Percentiles rank a stretch among this genome's conserved stretches.
Evolutionary conservation across 148 eudicot genomes (phyloP).

Genomic region (Chenopodium formosanum): DNA sequence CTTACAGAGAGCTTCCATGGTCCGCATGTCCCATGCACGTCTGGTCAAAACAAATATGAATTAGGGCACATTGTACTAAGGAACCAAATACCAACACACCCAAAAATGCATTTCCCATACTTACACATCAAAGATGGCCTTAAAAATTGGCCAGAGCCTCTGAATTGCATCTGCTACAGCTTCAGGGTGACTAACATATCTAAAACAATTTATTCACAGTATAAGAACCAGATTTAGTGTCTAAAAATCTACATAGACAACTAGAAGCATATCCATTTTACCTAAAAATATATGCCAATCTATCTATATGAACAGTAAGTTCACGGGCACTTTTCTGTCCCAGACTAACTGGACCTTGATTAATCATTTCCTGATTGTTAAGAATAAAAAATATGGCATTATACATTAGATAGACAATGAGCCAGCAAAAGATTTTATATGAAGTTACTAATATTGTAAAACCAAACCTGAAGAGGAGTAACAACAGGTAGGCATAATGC

Average conservation of each 20-base stretch:
- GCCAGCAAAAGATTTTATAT: not conserved
- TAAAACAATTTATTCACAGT: slow-evolving; percentile 29
- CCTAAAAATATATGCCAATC: slow-evolving; percentile 98
- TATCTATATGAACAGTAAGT: slow-evolving; percentile 94
- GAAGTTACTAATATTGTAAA: not conserved
- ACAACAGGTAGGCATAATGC: slow-evolving; percentile 91
- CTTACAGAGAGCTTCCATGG: slow-evolving; percentile 98
- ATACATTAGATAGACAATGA: not conserved
- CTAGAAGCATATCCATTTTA: slow-evolving; percentile 24
- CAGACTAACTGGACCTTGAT: slow-evolving; percentile 79
- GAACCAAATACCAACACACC: not conserved
- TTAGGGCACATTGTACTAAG: not conserved
- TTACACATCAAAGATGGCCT: slow-evolving; percentile 91
- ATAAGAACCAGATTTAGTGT: not conserved
- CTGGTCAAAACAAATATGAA: slow-evolving; percentile 35
- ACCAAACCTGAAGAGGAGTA: slow-evolving; percentile 78
- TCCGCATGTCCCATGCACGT: slow-evolving; percentile 99
- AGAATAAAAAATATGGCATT: not conserved
- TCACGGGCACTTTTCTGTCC: slow-evolving; percentile 89
- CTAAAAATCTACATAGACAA: not conserved
- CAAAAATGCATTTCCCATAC: slow-evolving; percentile 19
- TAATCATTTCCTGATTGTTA: slow-evolving; percentile 71
- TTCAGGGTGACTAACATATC: slow-evolving; percentile 93
- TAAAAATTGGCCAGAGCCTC: slow-evolving; percentile 93
- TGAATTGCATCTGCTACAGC: slow-evolving; percentile 99